Evolutionary conservation across 768 basidiomycete genomes (phyloP), one percentile per base, ranked within the genome.

Genomic region (Suillus ampliporus): DNA sequence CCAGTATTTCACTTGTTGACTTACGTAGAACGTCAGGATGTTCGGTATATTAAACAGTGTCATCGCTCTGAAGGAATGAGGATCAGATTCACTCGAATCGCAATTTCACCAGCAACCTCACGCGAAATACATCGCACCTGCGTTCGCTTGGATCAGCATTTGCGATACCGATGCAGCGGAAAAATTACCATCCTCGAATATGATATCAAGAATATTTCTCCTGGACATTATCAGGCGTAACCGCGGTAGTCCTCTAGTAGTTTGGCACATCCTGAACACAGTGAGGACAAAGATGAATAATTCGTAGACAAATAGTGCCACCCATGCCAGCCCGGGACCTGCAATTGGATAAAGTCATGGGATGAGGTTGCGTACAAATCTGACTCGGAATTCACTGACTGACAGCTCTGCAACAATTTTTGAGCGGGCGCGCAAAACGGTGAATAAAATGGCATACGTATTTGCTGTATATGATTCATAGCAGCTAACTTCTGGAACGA

Each of bases 71-170:
- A 54, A 59, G 48, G 26, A 50, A 28, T 26, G 17, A 14, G 9
- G 48, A 28, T 50, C 48, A 50, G 26, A 28, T 28, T 17, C 17
- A 50, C 48, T 17, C 17, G 48, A 50, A 50, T 50, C 15, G 17
- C 48, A 17, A 28, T 50, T 28, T 50, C 15, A 26, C 26, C 10
- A 9, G 48, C 8, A 51, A 44, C 17, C 83, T 74, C 64, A 86
- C 85, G 78, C 82, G 65, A 84, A 87, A 68, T 86, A 87, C 28
- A 87, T 69, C 1, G 84, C 81, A 59, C 85, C 86, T 86, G 59
- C 28, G 38, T 19, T 13, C 15, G 41, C 26, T 50, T 28, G 4
- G 48, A 44, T 26, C 15, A 50, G 26, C 47, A 23, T 35, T 19
- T 21, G 9, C 13, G 5, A 15, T 48, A 23, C 37, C 9, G 54